These are phyloP conservation scores for Ceratobasidium sp. DNA, from an alignment of 1,284 basidiomycete species.

Conservation along the genomic window DNA sequence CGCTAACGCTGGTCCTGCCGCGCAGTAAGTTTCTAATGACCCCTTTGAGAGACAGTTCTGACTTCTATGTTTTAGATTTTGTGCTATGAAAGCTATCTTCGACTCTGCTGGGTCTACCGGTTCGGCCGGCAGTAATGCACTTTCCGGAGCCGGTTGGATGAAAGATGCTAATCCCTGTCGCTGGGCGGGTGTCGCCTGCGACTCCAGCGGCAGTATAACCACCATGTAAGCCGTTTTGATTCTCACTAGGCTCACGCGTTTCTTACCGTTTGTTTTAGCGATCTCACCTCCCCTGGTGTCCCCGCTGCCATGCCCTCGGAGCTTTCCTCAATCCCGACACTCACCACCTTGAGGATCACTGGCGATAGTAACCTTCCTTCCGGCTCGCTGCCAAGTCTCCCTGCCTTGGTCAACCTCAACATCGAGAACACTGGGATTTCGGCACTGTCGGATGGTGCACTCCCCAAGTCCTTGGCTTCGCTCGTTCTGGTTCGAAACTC, in stretches of 20 bases:
- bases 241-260: not conserved
- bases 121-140: conserved; percentile 58
- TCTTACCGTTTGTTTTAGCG: conserved; percentile 53
- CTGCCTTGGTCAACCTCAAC: conserved; percentile 60
- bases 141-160: conserved; percentile 65
- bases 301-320: conserved; percentile 63
- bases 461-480: conserved; percentile 58
- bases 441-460: conserved; percentile 56
- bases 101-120: conserved; percentile 58
- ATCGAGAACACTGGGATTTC: conserved; percentile 64
- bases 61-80: conserved; percentile 53
- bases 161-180: conserved; percentile 64
- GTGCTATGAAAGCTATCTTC: conserved; percentile 65
- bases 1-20: conserved; percentile 35
- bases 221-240: conserved; percentile 60
- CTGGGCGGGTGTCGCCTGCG: conserved; percentile 66
- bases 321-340: conserved; percentile 59
- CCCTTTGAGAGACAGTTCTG: not conserved
- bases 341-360: conserved; percentile 61
- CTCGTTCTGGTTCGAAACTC: conserved; percentile 63
- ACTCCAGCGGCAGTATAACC: conserved; percentile 60
- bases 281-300: conserved; percentile 64
- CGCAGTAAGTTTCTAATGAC: conserved; percentile 18
- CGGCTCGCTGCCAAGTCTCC: conserved; percentile 60
- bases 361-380: conserved; percentile 63